Evolutionary conservation across 495 filamentous ascomycete genomes (phyloP).

Genomic region (Neurospora hispaniola): DNA sequence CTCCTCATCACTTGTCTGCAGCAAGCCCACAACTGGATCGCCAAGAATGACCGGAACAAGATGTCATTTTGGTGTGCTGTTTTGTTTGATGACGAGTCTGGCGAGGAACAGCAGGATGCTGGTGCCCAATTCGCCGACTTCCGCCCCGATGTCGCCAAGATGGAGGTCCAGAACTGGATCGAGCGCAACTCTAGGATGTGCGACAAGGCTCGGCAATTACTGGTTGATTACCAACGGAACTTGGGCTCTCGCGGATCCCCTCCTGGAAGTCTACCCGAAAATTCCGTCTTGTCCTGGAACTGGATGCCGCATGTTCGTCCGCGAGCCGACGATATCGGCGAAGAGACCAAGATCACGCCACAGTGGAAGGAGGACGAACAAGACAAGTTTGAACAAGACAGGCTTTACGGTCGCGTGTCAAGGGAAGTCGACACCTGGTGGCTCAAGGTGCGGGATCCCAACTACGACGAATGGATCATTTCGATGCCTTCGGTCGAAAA

Average conservation of each 20-base stretch:
- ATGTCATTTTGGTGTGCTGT: conserved; percentile 79
- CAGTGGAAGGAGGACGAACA: conserved; percentile 34
- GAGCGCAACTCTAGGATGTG: conserved; percentile 42
- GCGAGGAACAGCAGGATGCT: conserved; percentile 34
- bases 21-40: conserved; percentile 84
- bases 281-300: conserved; percentile 31
- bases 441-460: conserved; percentile 41
- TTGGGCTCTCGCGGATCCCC: conserved; percentile 15
- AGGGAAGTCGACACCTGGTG: conserved; percentile 49
- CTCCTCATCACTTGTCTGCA: conserved; percentile 81
- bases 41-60: conserved; percentile 84
- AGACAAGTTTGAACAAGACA: conserved; percentile 42
- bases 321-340: conserved; percentile 21
- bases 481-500: conserved; percentile 42
- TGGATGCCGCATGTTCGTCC: conserved; percentile 26
- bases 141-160: conserved; percentile 30
- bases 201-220: conserved; percentile 27
- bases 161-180: conserved; percentile 37
- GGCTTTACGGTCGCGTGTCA: conserved; percentile 42
- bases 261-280: conserved; percentile 25
- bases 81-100: conserved; percentile 54
- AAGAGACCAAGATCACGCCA: conserved; percentile 24
- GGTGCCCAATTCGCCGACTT: conserved; percentile 31
- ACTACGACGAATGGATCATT: conserved; percentile 42
- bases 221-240: conserved; percentile 28